Evolutionary conservation across 495 filamentous ascomycete species (phyloP), one percentile per base, ranked within the genome.

Genomic region (Hypoxylon fuscum): DNA sequence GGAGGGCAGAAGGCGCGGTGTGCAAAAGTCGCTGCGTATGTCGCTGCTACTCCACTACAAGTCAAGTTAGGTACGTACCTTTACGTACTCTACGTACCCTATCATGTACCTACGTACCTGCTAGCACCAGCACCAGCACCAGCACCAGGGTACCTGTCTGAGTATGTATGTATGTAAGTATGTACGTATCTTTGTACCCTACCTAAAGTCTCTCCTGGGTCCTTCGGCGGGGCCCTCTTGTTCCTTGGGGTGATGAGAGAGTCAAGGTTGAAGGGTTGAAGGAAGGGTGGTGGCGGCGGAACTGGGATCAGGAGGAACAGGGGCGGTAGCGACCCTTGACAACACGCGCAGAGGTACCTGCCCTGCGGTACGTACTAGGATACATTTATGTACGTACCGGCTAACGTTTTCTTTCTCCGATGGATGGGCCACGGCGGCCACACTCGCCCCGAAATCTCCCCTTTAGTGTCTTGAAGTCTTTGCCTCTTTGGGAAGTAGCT

Each of bases 1-100:
- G 61, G 59, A 59, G 55, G 59, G 58, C 46, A 59, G 61, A 72
- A 67, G 66, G 59, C 69, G 69, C 69, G 64, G 69, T 68, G 66
- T 62, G 59, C 59, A 61, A 69, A 27, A 8, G 63, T 56, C 35
- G 37, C 37, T 40, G 12, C n/a, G 14, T 15, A 40, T 14, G 15
- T n/a, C 11, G 5, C 1, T 40, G n/a, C 37, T 17, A 7, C 18
- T 38, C 12, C 47, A 47, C 58, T 54, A 21, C 59, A 49, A 37
- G 50, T 56, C 32, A 59, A 35, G 50, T 50, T 42, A 17, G 53
- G 69, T 69, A 69, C 62, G 62, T 66, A 65, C 65, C 22, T 5
- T 27, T 3, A 47, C 17, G 22, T 63, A 67, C 47, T 5, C 7
- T 12, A 34, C 14, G 55, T 68, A 59, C 31, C 17, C n/a, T n/a